Base-by-base conservation (phyloP, 225 moss, liverwort and hornwort genomes). In the Polytrichum formosum region DNA sequence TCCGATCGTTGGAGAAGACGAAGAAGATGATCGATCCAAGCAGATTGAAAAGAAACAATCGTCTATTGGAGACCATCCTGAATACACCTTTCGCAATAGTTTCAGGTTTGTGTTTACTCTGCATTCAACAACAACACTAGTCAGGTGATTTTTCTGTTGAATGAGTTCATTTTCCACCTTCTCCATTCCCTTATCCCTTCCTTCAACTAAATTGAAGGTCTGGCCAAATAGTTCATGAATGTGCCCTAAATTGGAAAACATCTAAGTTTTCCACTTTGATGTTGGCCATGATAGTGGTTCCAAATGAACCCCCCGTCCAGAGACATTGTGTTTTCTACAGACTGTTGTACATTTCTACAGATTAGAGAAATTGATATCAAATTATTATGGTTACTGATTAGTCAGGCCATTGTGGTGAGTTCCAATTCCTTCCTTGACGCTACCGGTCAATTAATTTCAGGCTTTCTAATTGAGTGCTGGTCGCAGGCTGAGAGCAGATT, bases 401-500 rank as follows among this genome's bases (percentile, higher is more conserved):
- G 27, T 28, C 28, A 25, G 18, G 6, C 64, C 29, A 18, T 64
- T 31, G 31, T 7, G 31, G 7, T 31, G 7, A 31, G 31, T 7
- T 6, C 31, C 31, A 31, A 31, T 31, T 7, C 7, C 1, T 31
- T 31, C 7, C 31, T 7, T 31, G 31, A 31, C 31, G 7, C 7
- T 31, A 31, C 31, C 7, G 31, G 31, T 7, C 6, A 31, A 31
- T 31, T 31, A 31, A 31, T 31, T 7, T 31, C 1, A 7, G 7
- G 7, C 7, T 31, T 31, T 6, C 7, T 7, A 31, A 31, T 13
- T 46, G 65, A 35, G 28, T 68, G 54, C 18, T 68, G 68, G 19
- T 73, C 56, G 61, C 70, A 83, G 83, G 67, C 53, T 17, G 16
- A 55, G 59, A 33, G 63, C 67, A 67, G 74, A 64, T 6, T 19